phyloP scores from a whole-genome alignment of 73 alveolate genomes.

The Diophrys sp. region DNA sequence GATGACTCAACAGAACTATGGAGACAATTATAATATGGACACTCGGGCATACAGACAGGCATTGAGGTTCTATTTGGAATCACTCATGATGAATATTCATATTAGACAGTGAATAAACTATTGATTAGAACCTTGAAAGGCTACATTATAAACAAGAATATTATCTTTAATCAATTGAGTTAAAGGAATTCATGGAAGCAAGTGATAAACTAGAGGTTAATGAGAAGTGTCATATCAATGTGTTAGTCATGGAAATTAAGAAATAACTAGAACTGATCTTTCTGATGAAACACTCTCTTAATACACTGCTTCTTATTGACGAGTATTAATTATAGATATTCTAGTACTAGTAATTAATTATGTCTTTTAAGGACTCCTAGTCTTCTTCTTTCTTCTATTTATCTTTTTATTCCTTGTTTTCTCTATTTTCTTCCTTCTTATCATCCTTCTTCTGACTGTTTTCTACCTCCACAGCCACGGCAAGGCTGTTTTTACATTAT shows the following conservation, averaged over 20 bases:
- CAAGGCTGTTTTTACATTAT: too few species aligned
- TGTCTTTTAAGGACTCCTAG: too few species aligned
- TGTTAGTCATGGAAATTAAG: slow-evolving; percentile 44
- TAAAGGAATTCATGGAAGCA: slow-evolving; percentile 12
- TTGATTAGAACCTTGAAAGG: slow-evolving; percentile 8
- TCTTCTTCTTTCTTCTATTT: too few species aligned
- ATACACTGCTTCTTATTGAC: background rate
- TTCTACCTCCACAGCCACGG: too few species aligned
- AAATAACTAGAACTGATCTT: slow-evolving; percentile 28
- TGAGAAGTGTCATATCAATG: slow-evolving; percentile 44
- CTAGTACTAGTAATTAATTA: too few species aligned
- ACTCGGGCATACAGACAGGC: slow-evolving; percentile 30
- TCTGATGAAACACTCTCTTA: slow-evolving; percentile 17
- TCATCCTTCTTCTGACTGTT: too few species aligned
- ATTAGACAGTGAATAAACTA: slow-evolving; percentile 12
- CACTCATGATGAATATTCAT: slow-evolving; percentile 21
- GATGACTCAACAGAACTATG: slow-evolving; percentile 44
- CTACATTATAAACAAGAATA: slow-evolving; percentile 24
- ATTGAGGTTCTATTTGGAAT: slow-evolving; percentile 28
- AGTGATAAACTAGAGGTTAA: slow-evolving; percentile 19
- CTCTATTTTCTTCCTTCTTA: too few species aligned
- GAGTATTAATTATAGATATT: too few species aligned
- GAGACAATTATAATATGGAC: slow-evolving; percentile 22
- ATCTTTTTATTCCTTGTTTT: too few species aligned
- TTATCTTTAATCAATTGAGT: slow-evolving; percentile 16